Conservation (phyloP, 495 filamentous ascomycete genomes). For the Viridothelium virens region DNA sequence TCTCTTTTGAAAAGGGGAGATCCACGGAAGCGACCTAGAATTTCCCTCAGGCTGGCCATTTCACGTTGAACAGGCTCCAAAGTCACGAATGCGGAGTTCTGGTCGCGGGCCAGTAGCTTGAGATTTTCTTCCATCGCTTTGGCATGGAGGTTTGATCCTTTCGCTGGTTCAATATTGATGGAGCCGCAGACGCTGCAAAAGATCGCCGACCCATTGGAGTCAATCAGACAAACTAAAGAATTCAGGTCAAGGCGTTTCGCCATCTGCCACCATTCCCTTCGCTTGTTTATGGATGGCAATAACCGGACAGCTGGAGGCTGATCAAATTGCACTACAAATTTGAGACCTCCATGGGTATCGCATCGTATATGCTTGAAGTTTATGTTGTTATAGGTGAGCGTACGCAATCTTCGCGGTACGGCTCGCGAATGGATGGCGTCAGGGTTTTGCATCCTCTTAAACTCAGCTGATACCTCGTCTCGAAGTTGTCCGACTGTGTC, state of each 20-base stretch:
- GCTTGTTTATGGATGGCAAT: constrained; percentile 24
- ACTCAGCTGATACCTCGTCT: constrained; percentile 44
- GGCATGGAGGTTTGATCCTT: constrained; percentile 38
- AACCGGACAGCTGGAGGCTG: constrained; percentile 39
- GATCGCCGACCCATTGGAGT: constrained; percentile 37
- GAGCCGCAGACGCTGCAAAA: constrained; percentile 47
- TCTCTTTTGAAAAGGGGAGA: neutral
- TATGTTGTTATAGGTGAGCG: constrained; percentile 36
- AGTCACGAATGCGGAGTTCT: constrained; percentile 26
- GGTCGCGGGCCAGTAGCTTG: neutral
- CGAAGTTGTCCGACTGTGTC: constrained; percentile 55
- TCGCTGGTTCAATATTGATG: neutral
- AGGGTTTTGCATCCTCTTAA: constrained; percentile 26
- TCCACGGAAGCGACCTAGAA: neutral
- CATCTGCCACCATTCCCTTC: constrained; percentile 52
- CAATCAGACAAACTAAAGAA: constrained; percentile 51
- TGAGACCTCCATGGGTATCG: constrained; percentile 45
- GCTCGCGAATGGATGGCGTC: constrained; percentile 10
- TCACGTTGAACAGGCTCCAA: constrained; percentile 21
- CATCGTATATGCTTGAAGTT: constrained; percentile 35
- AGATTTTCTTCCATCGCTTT: constrained; percentile 19
- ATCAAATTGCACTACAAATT: constrained; percentile 45
- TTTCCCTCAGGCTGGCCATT: neutral
- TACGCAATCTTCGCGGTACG: constrained; percentile 16
- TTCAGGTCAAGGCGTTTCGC: constrained; percentile 49